Conservation (phyloP, 495 filamentous ascomycete species). For the Penicillium soppii region DNA sequence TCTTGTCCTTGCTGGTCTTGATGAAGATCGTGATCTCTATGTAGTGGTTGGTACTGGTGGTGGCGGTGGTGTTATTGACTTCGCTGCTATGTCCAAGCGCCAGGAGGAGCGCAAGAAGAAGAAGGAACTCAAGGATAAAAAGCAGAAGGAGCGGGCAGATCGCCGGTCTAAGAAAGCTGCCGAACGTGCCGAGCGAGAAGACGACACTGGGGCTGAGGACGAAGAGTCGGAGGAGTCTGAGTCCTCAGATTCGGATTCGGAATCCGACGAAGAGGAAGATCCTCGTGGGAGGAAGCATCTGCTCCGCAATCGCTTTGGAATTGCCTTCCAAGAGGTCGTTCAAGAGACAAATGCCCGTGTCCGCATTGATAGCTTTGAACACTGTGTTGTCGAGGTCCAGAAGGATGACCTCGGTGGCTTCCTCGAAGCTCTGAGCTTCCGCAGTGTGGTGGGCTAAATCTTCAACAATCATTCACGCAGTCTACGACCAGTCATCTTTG, state of each 20-base stretch:
- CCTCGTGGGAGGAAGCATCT: constrained; percentile 56
- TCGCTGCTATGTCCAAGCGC: constrained; percentile 60
- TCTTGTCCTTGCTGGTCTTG: constrained; percentile 83
- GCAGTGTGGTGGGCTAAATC: constrained; percentile 78
- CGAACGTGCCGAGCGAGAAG: constrained; percentile 47
- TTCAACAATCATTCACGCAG: constrained; percentile 21
- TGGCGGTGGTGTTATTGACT: constrained; percentile 61
- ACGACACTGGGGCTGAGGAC: constrained; percentile 49
- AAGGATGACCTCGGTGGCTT: constrained; percentile 94
- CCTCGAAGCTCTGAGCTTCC: constrained; percentile 87
- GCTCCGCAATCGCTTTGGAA: constrained; percentile 84
- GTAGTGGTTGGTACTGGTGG: constrained; percentile 88
- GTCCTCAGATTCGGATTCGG: constrained; percentile 55
- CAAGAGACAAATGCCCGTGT: constrained; percentile 87
- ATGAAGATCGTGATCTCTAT: constrained; percentile 86
- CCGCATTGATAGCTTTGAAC: constrained; percentile 93
- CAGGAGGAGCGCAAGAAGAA: constrained; percentile 62
- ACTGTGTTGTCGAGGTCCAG: constrained; percentile 93
- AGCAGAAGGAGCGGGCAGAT: constrained; percentile 62
- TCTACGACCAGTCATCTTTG: constrained; percentile 28
- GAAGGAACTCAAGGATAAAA: constrained; percentile 57
- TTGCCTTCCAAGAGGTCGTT: constrained; percentile 94
- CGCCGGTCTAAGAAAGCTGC: constrained; percentile 49
- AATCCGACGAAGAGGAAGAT: constrained; percentile 62
- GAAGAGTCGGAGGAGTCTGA: constrained; percentile 64